phyloP scores from a whole-genome alignment of 805 yeast genomes.

The Zygosaccharomyces bailii region DNA sequence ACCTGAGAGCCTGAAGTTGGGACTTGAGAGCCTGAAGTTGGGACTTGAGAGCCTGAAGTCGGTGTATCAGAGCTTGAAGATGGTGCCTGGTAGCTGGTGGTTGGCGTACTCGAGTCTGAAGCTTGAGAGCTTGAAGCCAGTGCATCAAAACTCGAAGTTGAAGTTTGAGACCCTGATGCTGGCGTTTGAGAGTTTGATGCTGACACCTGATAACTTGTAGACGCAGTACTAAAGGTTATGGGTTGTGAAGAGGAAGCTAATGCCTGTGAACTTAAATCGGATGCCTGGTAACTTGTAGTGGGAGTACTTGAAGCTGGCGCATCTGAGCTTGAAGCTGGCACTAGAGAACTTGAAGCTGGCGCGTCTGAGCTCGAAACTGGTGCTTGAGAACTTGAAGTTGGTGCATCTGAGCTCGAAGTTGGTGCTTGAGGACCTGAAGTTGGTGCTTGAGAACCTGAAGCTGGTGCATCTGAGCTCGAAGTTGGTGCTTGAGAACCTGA shows the following conservation, averaged over 20 bases:
- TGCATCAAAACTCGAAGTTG: background rate
- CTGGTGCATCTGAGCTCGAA: background rate
- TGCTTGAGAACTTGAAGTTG: background rate
- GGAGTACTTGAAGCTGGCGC: too few species aligned
- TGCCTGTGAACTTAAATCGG: background rate
- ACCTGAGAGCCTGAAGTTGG: background rate
- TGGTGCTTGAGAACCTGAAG: background rate
- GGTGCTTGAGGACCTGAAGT: background rate
- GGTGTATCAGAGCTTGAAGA: background rate
- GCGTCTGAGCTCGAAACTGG: background rate
- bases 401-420: background rate
- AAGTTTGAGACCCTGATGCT: too few species aligned
- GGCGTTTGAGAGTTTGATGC: too few species aligned
- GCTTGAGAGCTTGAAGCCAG: constrained; percentile 1
- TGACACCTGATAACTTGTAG: too few species aligned
- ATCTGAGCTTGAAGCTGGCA: background rate
- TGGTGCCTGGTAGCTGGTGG: background rate
- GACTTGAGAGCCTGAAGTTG: background rate
- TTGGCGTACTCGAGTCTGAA: too few species aligned
- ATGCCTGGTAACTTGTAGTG: background rate
- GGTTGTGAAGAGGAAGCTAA: background rate
- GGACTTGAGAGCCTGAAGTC: background rate
- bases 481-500: background rate
- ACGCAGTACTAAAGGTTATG: too few species aligned
- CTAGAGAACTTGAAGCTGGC: background rate